Percentiles rank a stretch among this genome's conserved stretches.
These are phyloP conservation scores for Trichoderma afroharzianum DNA, from an alignment of 2,329 filamentous ascomycete genomes.

Conservation along the genomic window DNA sequence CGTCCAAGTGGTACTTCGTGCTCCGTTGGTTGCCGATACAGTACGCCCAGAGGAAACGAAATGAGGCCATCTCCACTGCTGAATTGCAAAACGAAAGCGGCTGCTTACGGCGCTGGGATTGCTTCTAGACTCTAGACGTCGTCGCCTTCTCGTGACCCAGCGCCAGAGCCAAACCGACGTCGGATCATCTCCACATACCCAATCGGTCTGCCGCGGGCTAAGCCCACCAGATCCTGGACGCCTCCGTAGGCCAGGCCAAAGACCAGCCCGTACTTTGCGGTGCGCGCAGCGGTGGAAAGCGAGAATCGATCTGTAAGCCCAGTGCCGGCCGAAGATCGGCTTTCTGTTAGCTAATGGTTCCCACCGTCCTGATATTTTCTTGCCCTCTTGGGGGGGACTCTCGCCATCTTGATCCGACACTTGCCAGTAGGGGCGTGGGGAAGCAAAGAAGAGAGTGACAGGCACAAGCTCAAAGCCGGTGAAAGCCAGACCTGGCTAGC, in stretches of 20 bases:
- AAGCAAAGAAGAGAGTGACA: neutral
- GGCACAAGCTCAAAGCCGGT: neutral
- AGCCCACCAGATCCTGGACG: conserved; percentile 69
- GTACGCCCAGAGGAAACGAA: conserved; percentile 13
- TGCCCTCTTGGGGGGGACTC: neutral
- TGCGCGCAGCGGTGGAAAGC: conserved; percentile 69
- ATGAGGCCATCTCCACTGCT: conserved; percentile 3
- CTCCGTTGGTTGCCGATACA: conserved; percentile 19
- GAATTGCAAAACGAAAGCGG: neutral
- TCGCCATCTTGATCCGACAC: conserved; percentile 6
- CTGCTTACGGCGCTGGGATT: conserved; percentile 9
- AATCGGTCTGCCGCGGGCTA: conserved; percentile 66
- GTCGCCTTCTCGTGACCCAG: conserved; percentile 18
- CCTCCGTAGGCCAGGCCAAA: conserved; percentile 78
- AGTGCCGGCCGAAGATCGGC: conserved; percentile 28
- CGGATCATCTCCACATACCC: conserved; percentile 69
- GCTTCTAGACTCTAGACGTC: conserved; percentile 2
- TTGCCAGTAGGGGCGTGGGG: neutral
- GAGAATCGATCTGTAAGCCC: conserved; percentile 67
- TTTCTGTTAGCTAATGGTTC: conserved; percentile 14
- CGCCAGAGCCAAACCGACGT: conserved; percentile 35
- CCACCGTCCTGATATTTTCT: neutral
- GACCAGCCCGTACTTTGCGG: conserved; percentile 73
- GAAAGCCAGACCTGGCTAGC: conserved; percentile 9
- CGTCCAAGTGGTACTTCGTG: neutral